Base-by-base conservation (phyloP, 495 filamentous ascomycete genomes). In the Penicillium paradoxum region DNA sequence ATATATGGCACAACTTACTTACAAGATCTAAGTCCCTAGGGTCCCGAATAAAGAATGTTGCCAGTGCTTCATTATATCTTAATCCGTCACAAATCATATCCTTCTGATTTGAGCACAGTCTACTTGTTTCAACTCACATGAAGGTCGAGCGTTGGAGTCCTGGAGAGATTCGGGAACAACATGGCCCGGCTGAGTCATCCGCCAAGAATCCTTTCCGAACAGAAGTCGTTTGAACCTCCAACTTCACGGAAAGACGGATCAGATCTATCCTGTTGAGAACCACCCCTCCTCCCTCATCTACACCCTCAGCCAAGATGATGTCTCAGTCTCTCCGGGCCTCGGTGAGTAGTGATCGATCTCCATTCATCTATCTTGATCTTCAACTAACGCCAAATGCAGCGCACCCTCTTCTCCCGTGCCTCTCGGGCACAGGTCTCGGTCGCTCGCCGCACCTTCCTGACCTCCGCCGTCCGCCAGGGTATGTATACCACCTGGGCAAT, bases 391-490 rank as follows among this genome's bases (percentile, higher is more conserved):
- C 29, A 30, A 51, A 54, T 63, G 60, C 77, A 91, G 90, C 90
- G 91, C 83, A 86, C 87, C 72, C 76, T 87, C 74, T 72, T 91
- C 71, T 77, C 83, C 78, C 86, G 90, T 71, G 78, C 86, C 67
- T 82, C 83, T 73, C 83, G 86, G 73, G 85, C 84, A 64, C 85
- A 85, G 71, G 68, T 73, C 69, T 75, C 79, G 71, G 74, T 79
- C 62, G 76, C 85, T 67, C 83, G 81, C 71, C 87, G 93, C 65
- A 88, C 84, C 67, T 91, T 97, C 77, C 85, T 95, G 71, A 74
- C 71, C 63, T 66, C 66, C 67, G 68, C 61, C 56, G 60, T 71
- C 57, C 70, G 68, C 58, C 71, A 62, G 60, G 73, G 68, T 73
- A 71, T 56, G 69, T 73, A 54, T 4, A 33, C 24, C 32, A 38